Evolutionary conservation across 352 stramenopile species (phyloP), one percentile per base, ranked within the genome.

Genomic region (Pseudoperonospora humuli): DNA sequence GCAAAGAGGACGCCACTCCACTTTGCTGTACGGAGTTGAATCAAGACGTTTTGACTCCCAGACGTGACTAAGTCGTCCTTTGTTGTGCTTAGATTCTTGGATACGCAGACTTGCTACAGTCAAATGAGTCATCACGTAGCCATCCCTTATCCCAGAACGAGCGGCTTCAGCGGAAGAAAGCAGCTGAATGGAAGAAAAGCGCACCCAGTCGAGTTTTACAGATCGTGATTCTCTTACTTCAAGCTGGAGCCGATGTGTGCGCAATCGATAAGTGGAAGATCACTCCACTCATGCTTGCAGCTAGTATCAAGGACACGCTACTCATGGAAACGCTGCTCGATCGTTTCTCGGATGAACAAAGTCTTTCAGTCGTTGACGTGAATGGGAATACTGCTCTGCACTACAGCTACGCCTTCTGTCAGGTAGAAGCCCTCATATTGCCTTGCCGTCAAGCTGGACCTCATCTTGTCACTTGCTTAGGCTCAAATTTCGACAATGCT

Each of bases 381-480:
- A 26, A 67, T 11, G 72, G 68, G 5, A 87, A 81, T 33, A 67
- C 55, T 5, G 63, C 68, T 9, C 44, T 87, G 1, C 75, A 87
- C 42, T 84, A 87, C 44, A 70, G 64, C 41, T 87, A 87, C 61
- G 75, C 72, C 3, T 87, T 83, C 43, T 64, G 57, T 39, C 61
- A 67, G 33, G 70, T 80, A 53, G 19, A 2, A 35, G 19, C 7
- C n/a, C n/a, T 15, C 3, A 21, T 36, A 7, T 15, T 36, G 15
- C 11, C 29, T 4, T 8, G 9, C 1, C 36, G 23, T 26, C 23
- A 26, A 26, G 23, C 7, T 26, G 7, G 23, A 26, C 20, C 31
- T 48, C 3, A 36, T 1, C 26, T 20, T 31, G 3, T 34, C 2
- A 40, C 10, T 13, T 43, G 4, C 20, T 0, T 41, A 70, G 43